Percentiles rank a stretch among this genome's conserved stretches.
These are phyloP conservation scores for Dryadomyces quercus-mongolicae DNA, from an alignment of 2,329 filamentous ascomycete species.

Conservation along the genomic window DNA sequence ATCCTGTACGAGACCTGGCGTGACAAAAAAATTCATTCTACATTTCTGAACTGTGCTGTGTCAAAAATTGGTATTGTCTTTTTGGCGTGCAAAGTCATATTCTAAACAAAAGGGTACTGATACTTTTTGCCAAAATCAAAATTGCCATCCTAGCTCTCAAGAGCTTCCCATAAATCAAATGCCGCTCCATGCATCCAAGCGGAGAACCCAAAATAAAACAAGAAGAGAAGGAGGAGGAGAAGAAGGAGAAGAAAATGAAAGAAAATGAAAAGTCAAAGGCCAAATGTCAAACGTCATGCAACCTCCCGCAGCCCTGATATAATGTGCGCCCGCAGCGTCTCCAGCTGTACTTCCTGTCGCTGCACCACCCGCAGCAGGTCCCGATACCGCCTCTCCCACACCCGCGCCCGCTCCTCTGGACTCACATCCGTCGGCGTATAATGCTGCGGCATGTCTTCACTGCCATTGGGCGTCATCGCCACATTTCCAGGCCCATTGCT, in stretches of 20 bases:
- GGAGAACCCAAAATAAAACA: not conserved
- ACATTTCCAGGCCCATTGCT: not conserved
- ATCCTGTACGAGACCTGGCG: too few relatives aligned
- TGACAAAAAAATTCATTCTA: too few relatives aligned
- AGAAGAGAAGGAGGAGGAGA: not conserved
- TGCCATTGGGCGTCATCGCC: not conserved
- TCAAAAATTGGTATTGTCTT: too few relatives aligned
- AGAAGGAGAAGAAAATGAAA: not conserved
- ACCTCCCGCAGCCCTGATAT: constrained; percentile 22
- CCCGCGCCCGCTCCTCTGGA: constrained; percentile 13
- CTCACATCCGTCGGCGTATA: not conserved
- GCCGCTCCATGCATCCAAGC: not conserved
- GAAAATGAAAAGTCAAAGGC: not conserved
- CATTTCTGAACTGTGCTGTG: too few relatives aligned
- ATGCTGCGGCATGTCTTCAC: not conserved
- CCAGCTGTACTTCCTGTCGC: constrained; percentile 42
- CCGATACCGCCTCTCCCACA: constrained; percentile 41
- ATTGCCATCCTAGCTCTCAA: too few relatives aligned
- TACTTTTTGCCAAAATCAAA: too few relatives aligned
- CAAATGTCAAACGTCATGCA: not conserved
- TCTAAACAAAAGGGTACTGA: too few relatives aligned
- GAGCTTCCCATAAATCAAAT: too few relatives aligned
- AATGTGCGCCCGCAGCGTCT: constrained; percentile 29
- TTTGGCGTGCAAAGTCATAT: too few relatives aligned
- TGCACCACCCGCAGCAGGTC: constrained; percentile 48